Conservation (phyloP, 768 basidiomycete species). For the Russula dissimulans region DNA sequence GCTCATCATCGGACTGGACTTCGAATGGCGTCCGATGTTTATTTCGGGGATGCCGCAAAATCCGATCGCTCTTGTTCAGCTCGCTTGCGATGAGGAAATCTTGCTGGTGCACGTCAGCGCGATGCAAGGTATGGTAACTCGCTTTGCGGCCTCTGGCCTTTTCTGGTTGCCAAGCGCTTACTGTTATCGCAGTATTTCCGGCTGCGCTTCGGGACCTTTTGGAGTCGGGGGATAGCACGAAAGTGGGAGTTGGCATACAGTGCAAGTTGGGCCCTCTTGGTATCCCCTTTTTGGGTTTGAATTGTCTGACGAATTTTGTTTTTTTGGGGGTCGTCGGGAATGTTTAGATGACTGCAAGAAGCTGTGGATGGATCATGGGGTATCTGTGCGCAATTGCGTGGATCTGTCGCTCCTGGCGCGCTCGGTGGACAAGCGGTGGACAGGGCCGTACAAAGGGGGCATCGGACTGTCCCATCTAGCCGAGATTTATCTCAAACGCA, state of each 20-base stretch:
- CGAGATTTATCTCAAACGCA: constrained; percentile 46
- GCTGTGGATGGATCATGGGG: constrained; percentile 39
- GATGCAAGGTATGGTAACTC: constrained; percentile 37
- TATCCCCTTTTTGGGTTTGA: background rate
- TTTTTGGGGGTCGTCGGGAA: background rate
- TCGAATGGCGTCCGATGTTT: constrained; percentile 69
- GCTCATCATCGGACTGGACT: constrained; percentile 50
- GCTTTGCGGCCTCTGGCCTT: too few relatives aligned
- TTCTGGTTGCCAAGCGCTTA: too few relatives aligned
- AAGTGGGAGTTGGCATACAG: constrained; percentile 70
- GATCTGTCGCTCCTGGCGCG: constrained; percentile 64
- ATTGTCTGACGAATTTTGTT: background rate
- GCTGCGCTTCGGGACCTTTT: constrained; percentile 42
- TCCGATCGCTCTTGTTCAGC: constrained; percentile 65
- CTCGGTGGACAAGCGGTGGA: constrained; percentile 61
- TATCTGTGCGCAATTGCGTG: constrained; percentile 42
- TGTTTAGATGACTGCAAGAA: constrained; percentile 58
- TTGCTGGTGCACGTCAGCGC: constrained; percentile 56
- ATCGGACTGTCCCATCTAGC: constrained; percentile 59
- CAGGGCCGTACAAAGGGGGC: constrained; percentile 50
- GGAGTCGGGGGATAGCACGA: constrained; percentile 42
- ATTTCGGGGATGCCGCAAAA: constrained; percentile 47
- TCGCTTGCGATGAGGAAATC: constrained; percentile 47
- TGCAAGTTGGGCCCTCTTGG: constrained; percentile 29
- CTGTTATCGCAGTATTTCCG: constrained; percentile 12